phyloP scores from a whole-genome alignment of 495 filamentous ascomycete species.

The Podospora pseudocomata region DNA sequence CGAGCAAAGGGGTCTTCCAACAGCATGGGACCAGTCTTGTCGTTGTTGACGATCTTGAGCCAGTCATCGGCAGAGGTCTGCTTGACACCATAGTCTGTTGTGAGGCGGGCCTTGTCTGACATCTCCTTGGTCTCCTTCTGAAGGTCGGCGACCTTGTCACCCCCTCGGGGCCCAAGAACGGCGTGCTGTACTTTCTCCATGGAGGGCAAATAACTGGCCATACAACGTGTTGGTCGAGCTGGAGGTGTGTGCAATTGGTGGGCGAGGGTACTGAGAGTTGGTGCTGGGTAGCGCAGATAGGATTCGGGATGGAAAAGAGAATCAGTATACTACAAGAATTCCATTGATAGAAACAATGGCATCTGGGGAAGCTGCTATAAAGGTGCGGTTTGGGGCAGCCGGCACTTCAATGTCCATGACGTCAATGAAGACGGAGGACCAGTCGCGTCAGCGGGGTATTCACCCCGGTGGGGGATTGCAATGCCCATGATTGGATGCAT shows the following conservation, averaged over 20 bases:
- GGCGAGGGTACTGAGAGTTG: neutral
- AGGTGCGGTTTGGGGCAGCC: neutral
- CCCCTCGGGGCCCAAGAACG: slow-evolving; percentile 27
- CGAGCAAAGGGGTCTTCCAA: slow-evolving; percentile 78
- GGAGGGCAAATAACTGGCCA: slow-evolving; percentile 4
- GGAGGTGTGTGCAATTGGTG: too few species aligned
- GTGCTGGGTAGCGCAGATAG: too few species aligned
- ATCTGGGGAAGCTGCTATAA: neutral
- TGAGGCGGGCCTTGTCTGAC: slow-evolving; percentile 44
- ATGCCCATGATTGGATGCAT: neutral
- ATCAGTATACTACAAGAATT: neutral
- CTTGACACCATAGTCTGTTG: slow-evolving; percentile 76
- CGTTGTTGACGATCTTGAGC: slow-evolving; percentile 60
- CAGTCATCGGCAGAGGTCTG: slow-evolving; percentile 73
- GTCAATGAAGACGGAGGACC: neutral
- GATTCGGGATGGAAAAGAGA: neutral
- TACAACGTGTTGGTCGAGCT: neutral
- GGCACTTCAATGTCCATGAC: neutral
- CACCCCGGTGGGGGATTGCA: neutral
- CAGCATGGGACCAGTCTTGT: slow-evolving; percentile 65
- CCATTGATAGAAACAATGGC: neutral
- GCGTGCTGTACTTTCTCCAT: slow-evolving; percentile 31
- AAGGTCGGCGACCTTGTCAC: slow-evolving; percentile 43
- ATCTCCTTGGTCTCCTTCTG: slow-evolving; percentile 34
- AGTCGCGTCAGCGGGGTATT: neutral